A percentile compares a stretch with the other conserved stretches of the same genome.
Conservation (phyloP, 83 land plant species). For the Diphasiastrum complanatum region DNA sequence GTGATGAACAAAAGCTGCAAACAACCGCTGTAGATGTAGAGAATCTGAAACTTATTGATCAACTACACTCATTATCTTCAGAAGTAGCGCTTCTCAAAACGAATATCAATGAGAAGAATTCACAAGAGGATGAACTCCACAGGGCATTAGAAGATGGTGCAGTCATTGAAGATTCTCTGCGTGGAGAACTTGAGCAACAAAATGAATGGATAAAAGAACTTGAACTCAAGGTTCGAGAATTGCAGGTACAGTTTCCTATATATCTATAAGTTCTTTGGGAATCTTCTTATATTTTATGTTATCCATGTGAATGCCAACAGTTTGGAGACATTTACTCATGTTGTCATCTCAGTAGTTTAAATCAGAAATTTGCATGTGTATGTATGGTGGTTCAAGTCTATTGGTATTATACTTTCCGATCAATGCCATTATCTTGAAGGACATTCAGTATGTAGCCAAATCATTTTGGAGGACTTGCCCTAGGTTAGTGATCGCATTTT, state of each 20-base stretch:
- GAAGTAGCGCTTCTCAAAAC: slow-evolving; percentile 32
- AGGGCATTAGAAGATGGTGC: slow-evolving; percentile 35
- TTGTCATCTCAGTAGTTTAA: too few relatives aligned
- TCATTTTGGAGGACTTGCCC: too few relatives aligned
- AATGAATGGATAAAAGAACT: slow-evolving; percentile 29
- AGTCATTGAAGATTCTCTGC: slow-evolving; percentile 33
- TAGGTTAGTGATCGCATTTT: too few relatives aligned
- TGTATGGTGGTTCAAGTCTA: too few relatives aligned
- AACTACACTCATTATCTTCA: slow-evolving; percentile 34
- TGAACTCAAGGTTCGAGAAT: slow-evolving; percentile 21
- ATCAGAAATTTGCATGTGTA: too few relatives aligned
- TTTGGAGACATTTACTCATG: too few relatives aligned
- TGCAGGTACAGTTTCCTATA: slow-evolving; percentile 21
- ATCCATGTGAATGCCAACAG: too few relatives aligned
- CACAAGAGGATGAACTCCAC: slow-evolving; percentile 34
- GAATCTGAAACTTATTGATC: slow-evolving; percentile 38
- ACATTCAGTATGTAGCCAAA: too few relatives aligned
- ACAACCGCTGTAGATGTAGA: slow-evolving; percentile 39
- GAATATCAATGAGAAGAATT: slow-evolving; percentile 27
- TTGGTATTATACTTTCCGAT: too few relatives aligned
- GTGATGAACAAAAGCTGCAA: slow-evolving; percentile 37
- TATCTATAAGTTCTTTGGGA: not conserved
- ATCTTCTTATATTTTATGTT: not conserved
- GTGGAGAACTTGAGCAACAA: slow-evolving; percentile 32
- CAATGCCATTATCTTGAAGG: too few relatives aligned